These are phyloP conservation scores for Amylocarpus encephaloides DNA, from an alignment of 2,329 filamentous ascomycete genomes.

Conservation along the genomic window DNA sequence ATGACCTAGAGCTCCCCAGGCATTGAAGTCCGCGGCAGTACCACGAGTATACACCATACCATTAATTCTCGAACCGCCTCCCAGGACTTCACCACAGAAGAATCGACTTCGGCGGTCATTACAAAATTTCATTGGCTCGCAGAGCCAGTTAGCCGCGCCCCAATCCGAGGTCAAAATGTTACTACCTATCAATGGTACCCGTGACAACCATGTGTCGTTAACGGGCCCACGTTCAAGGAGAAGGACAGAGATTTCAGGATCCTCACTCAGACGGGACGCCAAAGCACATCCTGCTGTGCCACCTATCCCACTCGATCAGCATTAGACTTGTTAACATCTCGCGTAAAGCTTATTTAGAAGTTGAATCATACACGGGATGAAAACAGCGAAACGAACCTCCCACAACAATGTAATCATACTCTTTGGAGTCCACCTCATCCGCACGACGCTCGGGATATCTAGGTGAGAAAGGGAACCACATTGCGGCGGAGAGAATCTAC, in stretches of 20 bases:
- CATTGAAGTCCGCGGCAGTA: background rate
- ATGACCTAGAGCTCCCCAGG: conserved; percentile 3
- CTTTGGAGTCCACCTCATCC: conserved; percentile 1
- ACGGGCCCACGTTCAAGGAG: conserved; percentile 35
- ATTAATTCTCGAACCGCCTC: conserved; percentile 4
- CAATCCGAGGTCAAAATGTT: background rate
- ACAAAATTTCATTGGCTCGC: conserved; percentile 2
- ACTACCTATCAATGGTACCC: background rate
- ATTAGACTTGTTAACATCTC: background rate
- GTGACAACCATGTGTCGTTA: conserved; percentile 5
- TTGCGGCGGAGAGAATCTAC: background rate
- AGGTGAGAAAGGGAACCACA: conserved; percentile 4
- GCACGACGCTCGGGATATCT: conserved; percentile 2
- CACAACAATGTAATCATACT: conserved; percentile 36
- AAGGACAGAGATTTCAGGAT: conserved; percentile 32
- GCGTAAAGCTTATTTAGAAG: background rate
- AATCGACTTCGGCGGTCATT: conserved; percentile 1
- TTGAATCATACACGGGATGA: no score
- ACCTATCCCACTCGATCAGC: conserved; percentile 17
- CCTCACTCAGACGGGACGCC: conserved; percentile 35
- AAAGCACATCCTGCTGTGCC: conserved; percentile 38
- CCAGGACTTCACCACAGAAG: background rate
- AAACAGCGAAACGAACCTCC: conserved; percentile 27
- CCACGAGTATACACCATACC: conserved; percentile 3
- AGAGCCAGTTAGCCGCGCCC: background rate